Base-by-base conservation (phyloP, 495 filamentous ascomycete genomes). In the Xylaria sp. region DNA sequence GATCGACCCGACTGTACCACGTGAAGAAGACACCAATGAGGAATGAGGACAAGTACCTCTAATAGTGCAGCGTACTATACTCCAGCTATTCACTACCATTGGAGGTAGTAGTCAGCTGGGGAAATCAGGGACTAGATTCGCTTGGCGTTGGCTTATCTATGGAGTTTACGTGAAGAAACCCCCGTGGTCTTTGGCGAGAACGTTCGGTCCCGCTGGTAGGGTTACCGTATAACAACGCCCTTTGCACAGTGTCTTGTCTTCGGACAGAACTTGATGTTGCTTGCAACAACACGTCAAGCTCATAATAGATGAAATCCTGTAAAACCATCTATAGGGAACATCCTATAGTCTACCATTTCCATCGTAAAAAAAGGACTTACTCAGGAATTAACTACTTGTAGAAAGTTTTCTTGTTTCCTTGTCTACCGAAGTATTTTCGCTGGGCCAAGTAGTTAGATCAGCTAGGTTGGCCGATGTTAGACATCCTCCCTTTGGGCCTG, bases 181-280 rank as follows among this genome's bases (percentile, higher is more conserved):
- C 44, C 62, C 43, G 19, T 65, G 14, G 63, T n/a, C 61, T 26
- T 35, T 65, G 37, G 63, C 46, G n/a, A 55, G 5, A 67, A 17
- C 29, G 31, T 31, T 43, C 59, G 59, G 14, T 24, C 15, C 29
- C 17, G 21, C 35, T 14, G 21, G 35, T 37, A 40, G 35, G 7
- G 14, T 35, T 33, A n/a, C n/a, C n/a, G n/a, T n/a, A 33, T 35
- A 58, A 5, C 58, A n/a, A 61, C 17, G 55, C n/a, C 14, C 24
- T n/a, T 15, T 46, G 44, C 44, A n/a, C 44, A 46, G 5, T 5
- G 44, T 46, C 12, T 46, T 46, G 44, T 46, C 14, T 2, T 46
- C 14, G 44, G 11, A 15, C 11, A 14, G 19, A 11, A 11, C 11
- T 15, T 46, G 44, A n/a, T 46, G 19, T 46, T 46, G 35, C 35